phyloP scores from a whole-genome alignment of 768 basidiomycete genomes.

The Boletus rex-veris region DNA sequence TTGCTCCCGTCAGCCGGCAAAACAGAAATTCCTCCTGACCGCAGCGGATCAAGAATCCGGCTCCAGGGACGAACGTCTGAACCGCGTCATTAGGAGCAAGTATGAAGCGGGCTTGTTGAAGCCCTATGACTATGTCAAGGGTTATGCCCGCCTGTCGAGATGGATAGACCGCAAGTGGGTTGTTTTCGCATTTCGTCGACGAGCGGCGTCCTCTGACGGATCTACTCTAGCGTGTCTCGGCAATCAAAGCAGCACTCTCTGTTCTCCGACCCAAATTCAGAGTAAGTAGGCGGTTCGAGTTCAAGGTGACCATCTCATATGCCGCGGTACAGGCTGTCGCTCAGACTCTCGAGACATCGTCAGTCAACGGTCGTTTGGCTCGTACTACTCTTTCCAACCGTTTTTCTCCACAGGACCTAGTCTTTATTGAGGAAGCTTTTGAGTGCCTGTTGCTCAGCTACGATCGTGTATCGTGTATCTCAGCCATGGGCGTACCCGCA shows the following conservation, averaged over 20 bases:
- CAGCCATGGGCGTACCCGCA: slow-evolving; percentile 92
- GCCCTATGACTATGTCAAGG: slow-evolving; percentile 96
- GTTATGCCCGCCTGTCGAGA: slow-evolving; percentile 82
- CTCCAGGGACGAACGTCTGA: slow-evolving; percentile 83
- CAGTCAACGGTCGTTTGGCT: slow-evolving; percentile 16
- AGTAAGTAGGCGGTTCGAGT: slow-evolving; percentile 38
- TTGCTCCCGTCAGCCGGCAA: slow-evolving; percentile 73
- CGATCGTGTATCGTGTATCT: slow-evolving; percentile 89
- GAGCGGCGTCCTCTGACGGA: not conserved
- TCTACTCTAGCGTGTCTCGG: slow-evolving; percentile 64
- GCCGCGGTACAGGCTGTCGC: slow-evolving; percentile 57
- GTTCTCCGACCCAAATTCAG: slow-evolving; percentile 85
- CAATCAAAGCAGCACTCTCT: slow-evolving; percentile 88
- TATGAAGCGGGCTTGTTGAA: slow-evolving; percentile 94
- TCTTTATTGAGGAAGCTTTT: slow-evolving; percentile 97
- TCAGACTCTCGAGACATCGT: slow-evolving; percentile 80
- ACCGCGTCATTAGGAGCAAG: slow-evolving; percentile 90
- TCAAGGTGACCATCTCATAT: not conserved
- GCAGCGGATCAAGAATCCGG: slow-evolving; percentile 94
- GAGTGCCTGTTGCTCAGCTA: slow-evolving; percentile 94
- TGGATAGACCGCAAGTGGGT: slow-evolving; percentile 94
- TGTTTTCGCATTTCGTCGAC: not conserved
- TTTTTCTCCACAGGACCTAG: slow-evolving; percentile 61
- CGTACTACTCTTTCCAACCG: not conserved
- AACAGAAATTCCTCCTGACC: slow-evolving; percentile 87